Evolutionary conservation across 208 protist genomes (phyloP), one percentile per base, ranked within the genome.

Genomic region (Leishmania tropica): DNA sequence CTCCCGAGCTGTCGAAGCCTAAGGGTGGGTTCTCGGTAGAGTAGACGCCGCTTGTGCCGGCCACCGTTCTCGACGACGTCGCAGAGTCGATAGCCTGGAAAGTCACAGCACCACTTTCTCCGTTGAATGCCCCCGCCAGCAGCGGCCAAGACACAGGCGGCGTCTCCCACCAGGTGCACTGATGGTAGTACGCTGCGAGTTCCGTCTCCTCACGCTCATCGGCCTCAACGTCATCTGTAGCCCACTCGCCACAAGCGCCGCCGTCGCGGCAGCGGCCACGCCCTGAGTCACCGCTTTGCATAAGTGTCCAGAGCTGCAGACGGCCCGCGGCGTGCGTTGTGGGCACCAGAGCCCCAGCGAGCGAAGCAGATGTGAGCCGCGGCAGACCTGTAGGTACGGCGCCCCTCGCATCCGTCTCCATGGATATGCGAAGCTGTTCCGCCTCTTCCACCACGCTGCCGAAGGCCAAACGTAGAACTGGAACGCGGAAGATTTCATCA

Each of bases 201-300:
- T 82, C 87, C 24, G 40, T 81, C 81, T 85, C 84, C 74, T 90
- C 87, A 8, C 64, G 56, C 68, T 87, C 87, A 45, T 90, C 87
- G 2, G 78, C 84, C 11, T 87, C 84, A 40, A 88, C 40, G 80
- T 90, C 87, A 48, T 81, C 75, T 19, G 78, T 65, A 42, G 77
- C 28, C 56, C 80, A 62, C 24, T 48, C 70, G 24, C 77, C 62
- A 42, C 62, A 31, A 21, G 70, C 54, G 21, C 58, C 35, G 5
- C 37, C 15, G 35, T 62, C 56, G 42, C 21, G 28, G 48, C 28
- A 19, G 24, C 35, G 4, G 4, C 37, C 62, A 42, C 40, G 24
- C 51, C 47, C 28, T 24, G 51, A 56, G 28, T 11, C 53, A 64
- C 31, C 2, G 53, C 24, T 13, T 28, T 58, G 60, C 7, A 60